phyloP scores from a whole-genome alignment of 73 alveolate genomes.

The Paraurostyla sp. region DNA sequence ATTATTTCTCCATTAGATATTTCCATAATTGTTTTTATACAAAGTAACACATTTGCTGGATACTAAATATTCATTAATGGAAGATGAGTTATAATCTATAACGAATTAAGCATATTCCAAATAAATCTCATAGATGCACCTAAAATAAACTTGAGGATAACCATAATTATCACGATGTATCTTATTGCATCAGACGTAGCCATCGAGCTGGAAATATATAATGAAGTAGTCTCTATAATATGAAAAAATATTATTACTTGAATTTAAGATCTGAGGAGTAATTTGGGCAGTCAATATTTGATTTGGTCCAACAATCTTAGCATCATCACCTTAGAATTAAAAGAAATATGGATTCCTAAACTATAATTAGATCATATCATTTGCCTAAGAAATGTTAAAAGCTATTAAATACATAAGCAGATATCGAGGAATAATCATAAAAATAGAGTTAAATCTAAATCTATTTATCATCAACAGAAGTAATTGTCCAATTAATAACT shows the following conservation, averaged over 20 bases:
- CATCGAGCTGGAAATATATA: no score
- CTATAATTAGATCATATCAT: neutral
- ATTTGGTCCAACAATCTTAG: neutral
- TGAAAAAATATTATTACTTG: neutral
- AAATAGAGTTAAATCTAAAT: neutral
- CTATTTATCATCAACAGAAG: neutral
- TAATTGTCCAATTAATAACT: neutral
- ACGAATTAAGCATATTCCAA: neutral
- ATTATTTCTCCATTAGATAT: neutral
- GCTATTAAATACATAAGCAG: neutral
- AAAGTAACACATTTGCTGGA: neutral
- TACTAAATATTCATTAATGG: neutral
- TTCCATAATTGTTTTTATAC: neutral
- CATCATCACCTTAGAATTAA: neutral
- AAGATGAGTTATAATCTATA: neutral
- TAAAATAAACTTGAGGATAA: neutral
- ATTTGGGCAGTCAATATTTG: neutral
- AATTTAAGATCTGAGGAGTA: neutral
- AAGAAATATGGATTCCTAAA: neutral
- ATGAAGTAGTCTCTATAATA: no score
- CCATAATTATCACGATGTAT: neutral
- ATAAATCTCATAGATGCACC: conserved; percentile 2
- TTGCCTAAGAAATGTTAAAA: neutral
- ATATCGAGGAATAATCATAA: neutral
- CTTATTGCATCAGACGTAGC: neutral